Base-by-base conservation (phyloP, 2,329 filamentous ascomycete species). In the Phaeophleospora eucalypticola region DNA sequence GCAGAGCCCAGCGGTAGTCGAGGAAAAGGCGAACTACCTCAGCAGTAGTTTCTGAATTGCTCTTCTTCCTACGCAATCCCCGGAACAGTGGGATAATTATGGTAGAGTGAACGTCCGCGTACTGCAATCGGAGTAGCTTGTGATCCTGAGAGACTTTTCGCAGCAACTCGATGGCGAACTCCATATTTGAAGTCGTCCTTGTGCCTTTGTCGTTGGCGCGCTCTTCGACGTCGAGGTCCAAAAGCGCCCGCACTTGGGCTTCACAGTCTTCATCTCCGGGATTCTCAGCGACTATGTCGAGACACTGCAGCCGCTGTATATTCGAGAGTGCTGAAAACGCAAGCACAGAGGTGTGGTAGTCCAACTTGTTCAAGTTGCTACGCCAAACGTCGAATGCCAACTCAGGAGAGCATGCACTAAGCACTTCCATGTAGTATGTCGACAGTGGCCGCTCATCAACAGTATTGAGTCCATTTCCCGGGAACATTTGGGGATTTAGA, bases 401-500 rank as follows among this genome's bases (percentile, higher is more conserved):
- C 2, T 46, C 37, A 9, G 38, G 36, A 14, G 52, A 53, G 43
- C 58, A 58, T n/a, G 49, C 58, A 9, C 51, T 46, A 6, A 58
- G 37, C 20, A 58, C 24, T 4, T 35, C 27, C 14, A 36, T 37
- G 36, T 58, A 53, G 12, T 36, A 27, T 6, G 24, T 14, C 14
- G 29, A 24, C 16, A 60, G 15, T 32, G 56, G 54, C 19, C 58
- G 43, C 17, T 36, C 27, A 17, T 60, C 58, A 20, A 39, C 40
- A n/a, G 47, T 46, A 14, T 41, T 43, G 20, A 52, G 35, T 4
- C 19, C 42, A 7, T 48, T 21, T 2, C 37, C 43, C 8, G 44
- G 43, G 24, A 53, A 52, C 35, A 49, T 36, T 17, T 45, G 36
- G 27, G 43, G 24, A 7, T 41, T 19, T 20, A 59, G 40, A 7